Evolutionary conservation across 192 early-diverging fungal species (phyloP), one percentile per base, ranked within the genome.

Genomic region (Phycomyces blakesleeanus): DNA sequence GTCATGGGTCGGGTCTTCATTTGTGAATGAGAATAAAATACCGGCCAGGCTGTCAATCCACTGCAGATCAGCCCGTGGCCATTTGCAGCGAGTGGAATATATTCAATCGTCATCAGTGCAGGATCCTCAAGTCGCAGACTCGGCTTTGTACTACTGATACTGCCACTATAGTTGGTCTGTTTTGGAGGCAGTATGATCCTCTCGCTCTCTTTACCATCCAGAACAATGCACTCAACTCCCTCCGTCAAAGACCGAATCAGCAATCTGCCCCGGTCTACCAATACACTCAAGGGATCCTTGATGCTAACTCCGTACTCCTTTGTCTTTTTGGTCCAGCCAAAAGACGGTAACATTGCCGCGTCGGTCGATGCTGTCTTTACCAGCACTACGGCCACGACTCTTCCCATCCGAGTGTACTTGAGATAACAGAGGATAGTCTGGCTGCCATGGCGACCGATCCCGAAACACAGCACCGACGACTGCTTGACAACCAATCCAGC

Each of bases 1-100:
- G 29, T 34, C 34, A 54, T 15, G 27, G 38, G 25, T 38, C 56
- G 40, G 14, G 37, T 29, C 9, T 52, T 47, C 14, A 37, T 40
- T 26, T 52, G 34, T 7, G 50, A 25, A 22, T 5, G 20, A 25
- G 20, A 18, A 25, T 25, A 20, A 12, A 18, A 20, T 25, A 54
- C 38, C 1, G 51, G 61, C 61, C 51, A 54, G 6, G 51, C 51
- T 22, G 51, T 37, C 15, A 24, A 39, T 27, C 37, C 65, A 56
- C 42, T 53, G 29, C 26, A 59, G 0, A 52, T 53, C 37, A 67
- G 5, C 0, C 59, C 59, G 3, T 27, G 37, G 18, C 59, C 59
- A 6, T 42, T 27, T 11, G 49, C 42, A 37, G 16, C 42, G 1
- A 61, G 27, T 8, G 59, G 44, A 7, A 61, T n/a, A 52, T 21